Percentiles rank a stretch among this genome's conserved stretches.
Conservation (phyloP, 202 grass and related monocot species). For the Digitaria exilis region DNA sequence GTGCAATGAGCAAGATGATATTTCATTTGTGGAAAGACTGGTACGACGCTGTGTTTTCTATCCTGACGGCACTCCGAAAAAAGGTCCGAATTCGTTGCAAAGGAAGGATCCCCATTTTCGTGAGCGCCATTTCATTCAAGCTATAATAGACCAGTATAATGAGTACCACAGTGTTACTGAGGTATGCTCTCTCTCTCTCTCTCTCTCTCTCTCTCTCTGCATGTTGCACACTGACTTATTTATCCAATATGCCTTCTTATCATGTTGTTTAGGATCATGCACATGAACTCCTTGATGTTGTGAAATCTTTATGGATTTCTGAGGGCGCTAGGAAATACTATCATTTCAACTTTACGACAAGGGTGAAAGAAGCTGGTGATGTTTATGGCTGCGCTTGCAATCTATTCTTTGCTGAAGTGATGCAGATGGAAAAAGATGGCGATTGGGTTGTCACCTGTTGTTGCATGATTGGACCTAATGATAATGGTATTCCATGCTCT, state of each 20-base stretch:
- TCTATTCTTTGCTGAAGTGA: conserved; percentile 21
- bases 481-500: background rate
- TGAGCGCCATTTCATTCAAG: background rate
- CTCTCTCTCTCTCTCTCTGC: background rate
- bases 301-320: background rate
- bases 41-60: too few relatives aligned
- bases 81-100: too few relatives aligned
- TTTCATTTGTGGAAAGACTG: too few relatives aligned
- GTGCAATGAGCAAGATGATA: too few relatives aligned
- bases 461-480: background rate
- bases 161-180: background rate
- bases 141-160: background rate
- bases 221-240: background rate
- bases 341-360: conserved; percentile 27
- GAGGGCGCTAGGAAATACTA: background rate
- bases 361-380: background rate
- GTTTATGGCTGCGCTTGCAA: too few relatives aligned
- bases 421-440: background rate
- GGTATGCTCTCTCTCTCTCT: too few relatives aligned
- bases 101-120: too few relatives aligned
- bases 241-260: too few relatives aligned
- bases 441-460: background rate
- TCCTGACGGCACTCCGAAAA: too few relatives aligned
- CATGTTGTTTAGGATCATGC: conserved; percentile 19
- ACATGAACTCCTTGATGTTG: conserved; percentile 7